Evolutionary conservation across 768 basidiomycete genomes (phyloP), one percentile per base, ranked within the genome.

Genomic region (Pleurotus tuoliensis): DNA sequence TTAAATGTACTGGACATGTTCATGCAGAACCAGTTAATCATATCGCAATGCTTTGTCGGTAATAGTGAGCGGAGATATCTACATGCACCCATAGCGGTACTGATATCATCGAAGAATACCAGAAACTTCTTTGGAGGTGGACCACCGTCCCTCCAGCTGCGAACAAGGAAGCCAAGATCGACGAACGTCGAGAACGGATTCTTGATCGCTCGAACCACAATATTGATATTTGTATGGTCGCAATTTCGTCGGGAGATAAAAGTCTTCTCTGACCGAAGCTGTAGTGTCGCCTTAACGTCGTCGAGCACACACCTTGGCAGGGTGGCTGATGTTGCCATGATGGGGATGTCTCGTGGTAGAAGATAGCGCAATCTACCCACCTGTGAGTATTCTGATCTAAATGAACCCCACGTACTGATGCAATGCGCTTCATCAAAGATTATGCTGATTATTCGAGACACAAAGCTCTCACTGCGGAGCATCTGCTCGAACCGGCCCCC

Each of bases 401-500:
- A 76, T 4, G 13, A n/a, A 8, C 69, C 67, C 73, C 73, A 75
- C 30, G 62, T 56, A 40, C 61, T 67, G 34, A 75, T 62, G 56
- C 72, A 73, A 47, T 75, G 73, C 0, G 57, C 72, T 51, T 75
- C 69, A 55, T 75, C 73, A 40, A 72, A 64, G 1, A 68, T 58
- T 2, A 76, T 56, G 44, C 66, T 64, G 46, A 73, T 60, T 1
- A 73, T 55, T 7, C 56, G 25, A 2, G 62, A 57, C 0, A 58
- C 61, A 52, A 72, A 72, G 5, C 5, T 47, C 20, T 56, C 46
- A n/a, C 12, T 34, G 22, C 22, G 22, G 22, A 22, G 22, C 22
- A 22, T 22, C 2, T 2, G 22, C 22, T 22, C 22, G 22, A 22
- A 22, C 22, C 22, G 22, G 22, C 24, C 45, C 1, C 41, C 18